Evolutionary conservation across 2,329 filamentous ascomycete genomes (phyloP).

Genomic region (Venturiaceae sp.): DNA sequence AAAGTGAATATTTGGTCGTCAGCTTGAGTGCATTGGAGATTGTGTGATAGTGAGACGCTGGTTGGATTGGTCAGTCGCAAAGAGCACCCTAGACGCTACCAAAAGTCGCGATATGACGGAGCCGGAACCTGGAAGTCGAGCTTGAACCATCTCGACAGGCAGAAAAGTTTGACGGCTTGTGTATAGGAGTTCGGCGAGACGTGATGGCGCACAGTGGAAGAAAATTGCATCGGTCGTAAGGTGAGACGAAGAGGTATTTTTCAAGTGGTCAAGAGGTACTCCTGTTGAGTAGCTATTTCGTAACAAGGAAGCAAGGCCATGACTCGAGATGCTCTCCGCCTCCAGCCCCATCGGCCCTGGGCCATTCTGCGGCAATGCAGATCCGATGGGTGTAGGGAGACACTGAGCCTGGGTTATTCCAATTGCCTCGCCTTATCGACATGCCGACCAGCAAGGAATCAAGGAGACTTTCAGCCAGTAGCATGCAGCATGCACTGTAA

Average conservation of each 20-base stretch:
- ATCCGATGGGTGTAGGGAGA: not conserved
- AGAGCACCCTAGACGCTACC: not conserved
- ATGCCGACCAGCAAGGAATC: not conserved
- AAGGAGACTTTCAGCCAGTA: not conserved
- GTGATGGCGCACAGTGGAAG: not conserved
- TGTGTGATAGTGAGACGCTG: not conserved
- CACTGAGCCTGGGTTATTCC: not conserved
- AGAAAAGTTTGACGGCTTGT: not conserved
- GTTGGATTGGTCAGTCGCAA: not conserved
- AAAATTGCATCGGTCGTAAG: not conserved
- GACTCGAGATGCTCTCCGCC: not conserved
- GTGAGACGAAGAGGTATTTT: not conserved
- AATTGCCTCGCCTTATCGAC: not conserved
- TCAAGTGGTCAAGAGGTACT: no score
- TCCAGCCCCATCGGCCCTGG: not conserved
- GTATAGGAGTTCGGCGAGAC: not conserved
- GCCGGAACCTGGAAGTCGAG: not conserved
- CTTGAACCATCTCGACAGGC: not conserved
- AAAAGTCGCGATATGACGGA: not conserved
- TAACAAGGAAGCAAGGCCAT: not conserved
- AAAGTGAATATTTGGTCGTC: not conserved
- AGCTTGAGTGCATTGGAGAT: not conserved
- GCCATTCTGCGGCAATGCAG: not conserved
- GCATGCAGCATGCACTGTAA: not conserved
- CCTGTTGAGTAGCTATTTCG: not conserved